phyloP scores from a whole-genome alignment of 2,329 filamentous ascomycete species.

The Diaporthe helianthi region DNA sequence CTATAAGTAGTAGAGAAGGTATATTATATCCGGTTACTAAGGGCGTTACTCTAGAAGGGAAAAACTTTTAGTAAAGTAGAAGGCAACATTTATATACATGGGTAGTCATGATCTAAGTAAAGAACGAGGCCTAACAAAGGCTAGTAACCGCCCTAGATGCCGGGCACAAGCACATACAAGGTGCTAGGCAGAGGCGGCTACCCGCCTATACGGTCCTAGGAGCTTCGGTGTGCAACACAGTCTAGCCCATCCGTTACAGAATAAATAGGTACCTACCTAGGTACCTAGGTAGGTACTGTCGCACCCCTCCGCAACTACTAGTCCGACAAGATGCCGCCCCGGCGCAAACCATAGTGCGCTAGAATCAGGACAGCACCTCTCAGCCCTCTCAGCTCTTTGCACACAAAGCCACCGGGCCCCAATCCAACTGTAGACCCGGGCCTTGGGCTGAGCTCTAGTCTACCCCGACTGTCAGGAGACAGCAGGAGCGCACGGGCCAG shows the following conservation, averaged over 20 bases:
- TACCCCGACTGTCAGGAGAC: too few relatives aligned
- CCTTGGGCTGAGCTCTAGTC: slow-evolving; percentile 7
- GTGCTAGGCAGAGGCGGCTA: slow-evolving; percentile 4
- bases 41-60: too few relatives aligned
- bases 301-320: slow-evolving; percentile 1
- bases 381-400: slow-evolving; percentile 2
- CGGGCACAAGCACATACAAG: neutral
- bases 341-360: slow-evolving; percentile 13
- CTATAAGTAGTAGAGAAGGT: too few relatives aligned
- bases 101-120: too few relatives aligned
- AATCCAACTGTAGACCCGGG: neutral
- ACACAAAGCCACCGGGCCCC: neutral
- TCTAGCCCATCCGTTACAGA: neutral
- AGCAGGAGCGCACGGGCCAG: too few relatives aligned
- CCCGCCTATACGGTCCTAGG: slow-evolving; percentile 12
- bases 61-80: too few relatives aligned
- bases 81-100: too few relatives aligned
- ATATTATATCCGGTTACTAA: too few relatives aligned
- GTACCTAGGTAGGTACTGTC: too few relatives aligned
- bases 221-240: slow-evolving; percentile 22
- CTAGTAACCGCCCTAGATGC: too few relatives aligned
- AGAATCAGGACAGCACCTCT: neutral
- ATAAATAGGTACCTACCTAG: too few relatives aligned
- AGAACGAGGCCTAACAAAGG: too few relatives aligned
- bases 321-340: neutral